Conservation (phyloP, 176 grass and related monocot species). For the Ensete ventricosum region DNA sequence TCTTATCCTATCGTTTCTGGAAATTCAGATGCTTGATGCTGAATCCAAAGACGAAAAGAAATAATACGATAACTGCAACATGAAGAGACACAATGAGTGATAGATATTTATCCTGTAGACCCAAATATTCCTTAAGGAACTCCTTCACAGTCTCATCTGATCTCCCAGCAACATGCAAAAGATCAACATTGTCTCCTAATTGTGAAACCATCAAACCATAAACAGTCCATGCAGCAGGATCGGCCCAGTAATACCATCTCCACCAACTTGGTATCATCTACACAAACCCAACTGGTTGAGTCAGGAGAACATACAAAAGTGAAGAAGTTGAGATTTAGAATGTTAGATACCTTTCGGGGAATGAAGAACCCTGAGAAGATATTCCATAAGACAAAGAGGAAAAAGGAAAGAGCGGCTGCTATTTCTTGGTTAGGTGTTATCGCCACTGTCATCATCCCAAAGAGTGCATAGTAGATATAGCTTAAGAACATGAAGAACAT, state of each 20-base stretch:
- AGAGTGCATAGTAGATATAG: slow-evolving; percentile 61
- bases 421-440: slow-evolving; percentile 65
- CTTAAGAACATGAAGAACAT: slow-evolving; percentile 51
- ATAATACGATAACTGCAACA: slow-evolving; percentile 21
- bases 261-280: slow-evolving; percentile 49
- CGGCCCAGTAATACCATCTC: slow-evolving; percentile 51
- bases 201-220: slow-evolving; percentile 43
- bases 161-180: slow-evolving; percentile 20
- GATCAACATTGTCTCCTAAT: slow-evolving; percentile 27
- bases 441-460: slow-evolving; percentile 72
- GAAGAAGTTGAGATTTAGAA: neutral
- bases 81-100: slow-evolving; percentile 32
- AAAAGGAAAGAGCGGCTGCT: slow-evolving; percentile 51
- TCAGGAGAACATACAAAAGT: neutral
- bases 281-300: neutral
- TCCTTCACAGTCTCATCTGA: slow-evolving; percentile 24
- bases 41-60: slow-evolving; percentile 28
- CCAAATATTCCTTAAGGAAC: slow-evolving; percentile 32
- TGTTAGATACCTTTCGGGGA: slow-evolving; percentile 41
- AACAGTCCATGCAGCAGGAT: slow-evolving; percentile 39
- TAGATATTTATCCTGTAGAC: slow-evolving; percentile 27
- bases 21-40: slow-evolving; percentile 47
- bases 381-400: slow-evolving; percentile 69
- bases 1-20: slow-evolving; percentile 31
- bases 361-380: slow-evolving; percentile 65